phyloP scores from a whole-genome alignment of 2,329 filamentous ascomycete genomes.

The Didymella glomerata region DNA sequence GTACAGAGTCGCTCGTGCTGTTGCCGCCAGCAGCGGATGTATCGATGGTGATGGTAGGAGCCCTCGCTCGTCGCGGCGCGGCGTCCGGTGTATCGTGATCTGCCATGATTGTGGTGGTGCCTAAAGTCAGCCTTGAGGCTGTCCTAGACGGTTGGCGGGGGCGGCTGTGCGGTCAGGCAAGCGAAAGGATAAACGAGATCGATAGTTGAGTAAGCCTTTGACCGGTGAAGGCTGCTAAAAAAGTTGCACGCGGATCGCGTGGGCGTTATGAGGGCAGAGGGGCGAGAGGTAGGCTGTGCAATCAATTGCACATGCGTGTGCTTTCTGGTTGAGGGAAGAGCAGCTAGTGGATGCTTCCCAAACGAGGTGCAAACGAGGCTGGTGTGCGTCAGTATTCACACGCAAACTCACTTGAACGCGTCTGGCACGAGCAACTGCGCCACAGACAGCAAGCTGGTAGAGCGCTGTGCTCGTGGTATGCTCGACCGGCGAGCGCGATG shows the following conservation, averaged over 20 bases:
- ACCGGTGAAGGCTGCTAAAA: constrained; percentile 38
- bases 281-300: constrained; percentile 9
- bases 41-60: constrained; percentile 63
- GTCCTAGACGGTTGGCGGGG: constrained; percentile 22
- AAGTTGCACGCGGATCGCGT: constrained; percentile 2
- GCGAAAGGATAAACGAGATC: constrained; percentile 39
- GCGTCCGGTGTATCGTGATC: constrained; percentile 35
- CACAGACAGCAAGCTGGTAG: constrained; percentile 20
- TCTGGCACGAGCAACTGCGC: constrained; percentile 8
- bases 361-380: constrained; percentile 10
- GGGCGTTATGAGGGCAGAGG: constrained; percentile 2
- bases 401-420: not conserved
- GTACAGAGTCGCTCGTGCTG: constrained; percentile 46
- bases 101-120: constrained; percentile 43
- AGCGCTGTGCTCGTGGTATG: not conserved
- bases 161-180: constrained; percentile 33
- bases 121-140: constrained; percentile 25
- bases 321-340: constrained; percentile 5
- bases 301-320: constrained; percentile 22
- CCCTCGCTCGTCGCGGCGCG: constrained; percentile 51
- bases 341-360: constrained; percentile 1
- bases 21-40: constrained; percentile 57
- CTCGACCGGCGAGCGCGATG: constrained; percentile 17
- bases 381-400: not conserved
- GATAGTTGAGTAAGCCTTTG: constrained; percentile 41